Base-by-base conservation (phyloP, 106 monocot species). In the Acorus gramineus region DNA sequence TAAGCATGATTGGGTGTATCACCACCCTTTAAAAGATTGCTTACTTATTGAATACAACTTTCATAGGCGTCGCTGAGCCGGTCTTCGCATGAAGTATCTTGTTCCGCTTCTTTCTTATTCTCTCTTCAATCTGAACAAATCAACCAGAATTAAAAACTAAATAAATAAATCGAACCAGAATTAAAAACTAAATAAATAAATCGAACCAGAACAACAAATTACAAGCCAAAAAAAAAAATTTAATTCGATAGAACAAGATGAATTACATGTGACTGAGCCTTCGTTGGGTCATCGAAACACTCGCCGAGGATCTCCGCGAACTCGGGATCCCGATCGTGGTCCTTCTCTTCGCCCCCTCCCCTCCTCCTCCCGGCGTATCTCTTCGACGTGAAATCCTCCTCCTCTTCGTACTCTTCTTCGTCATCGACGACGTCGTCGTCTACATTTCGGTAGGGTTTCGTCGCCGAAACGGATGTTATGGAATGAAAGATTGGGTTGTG, bases 1-100 rank as follows among this genome's bases (percentile, higher is more conserved):
- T 1, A 28, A 28, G 28, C 28, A 28, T 28, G 28, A 28, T 1
- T 28, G 28, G 28, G 28, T 28, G 28, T 28, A 28, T 28, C 28
- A 28, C 28, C 28, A 28, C 28, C 28, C 28, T 28, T 28, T 11
- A 49, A 4, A 2, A 51, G 14, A 11, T 8, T 7, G 28, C 70
- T 76, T 57, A 95, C 95, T 90, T 87, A 69, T 90, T 85, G 73
- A 95, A 90, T 51, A 52, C 65, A 62, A 95, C 87, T 61, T 85
- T 85, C 76, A 85, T 67, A 42, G 90, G 82, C 42, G 66, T 70
- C 1, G 86, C 48, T 10, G 95, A 80, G 4, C 95, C 95, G 53
- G 90, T 87, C 58, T 87, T 95, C 2, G 84, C 55, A 4, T 90
- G 95, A 71, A 95, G 43, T 74, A 90, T 87, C 72, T 81, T 95